Evolutionary conservation across 106 monocot genomes (phyloP).

Genomic region (Dendrobium huoshanense): DNA sequence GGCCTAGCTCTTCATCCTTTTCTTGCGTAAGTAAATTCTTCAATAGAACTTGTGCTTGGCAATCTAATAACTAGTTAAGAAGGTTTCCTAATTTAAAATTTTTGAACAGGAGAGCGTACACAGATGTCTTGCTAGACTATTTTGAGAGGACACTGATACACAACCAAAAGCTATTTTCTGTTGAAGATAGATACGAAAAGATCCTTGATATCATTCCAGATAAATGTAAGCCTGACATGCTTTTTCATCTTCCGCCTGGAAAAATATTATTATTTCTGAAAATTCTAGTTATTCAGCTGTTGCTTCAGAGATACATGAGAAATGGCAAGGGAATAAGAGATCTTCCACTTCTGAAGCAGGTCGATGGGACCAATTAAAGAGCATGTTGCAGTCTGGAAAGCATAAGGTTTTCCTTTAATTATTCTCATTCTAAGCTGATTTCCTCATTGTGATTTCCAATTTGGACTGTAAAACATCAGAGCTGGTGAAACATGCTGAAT

Average conservation of each 20-base stretch:
- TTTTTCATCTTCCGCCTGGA: neutral
- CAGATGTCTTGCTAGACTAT: constrained; percentile 52
- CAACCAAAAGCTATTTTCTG: constrained; percentile 53
- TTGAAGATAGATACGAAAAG: constrained; percentile 68
- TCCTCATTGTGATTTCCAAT: neutral
- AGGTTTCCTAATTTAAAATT: neutral
- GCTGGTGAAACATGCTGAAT: neutral
- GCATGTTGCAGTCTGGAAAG: constrained; percentile 76
- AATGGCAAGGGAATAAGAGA: constrained; percentile 74
- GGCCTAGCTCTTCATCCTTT: constrained; percentile 84
- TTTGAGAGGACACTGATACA: constrained; percentile 73
- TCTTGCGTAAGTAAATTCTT: constrained; percentile 61
- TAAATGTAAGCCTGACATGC: constrained; percentile 51
- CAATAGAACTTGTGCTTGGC: neutral
- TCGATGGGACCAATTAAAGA: constrained; percentile 88
- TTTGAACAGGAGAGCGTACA: constrained; percentile 63
- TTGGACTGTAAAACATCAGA: neutral
- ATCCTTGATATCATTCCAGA: constrained; percentile 83
- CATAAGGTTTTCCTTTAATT: constrained; percentile 49
- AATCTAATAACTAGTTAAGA: neutral
- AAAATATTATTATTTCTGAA: neutral
- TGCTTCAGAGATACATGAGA: constrained; percentile 60
- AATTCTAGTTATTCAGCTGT: constrained; percentile 40
- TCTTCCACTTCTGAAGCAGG: constrained; percentile 54
- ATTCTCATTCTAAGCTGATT: neutral